Evolutionary conservation across 2,329 filamentous ascomycete genomes (phyloP), one percentile per base, ranked within the genome.

Genomic region (Nectriaceae sp.): DNA sequence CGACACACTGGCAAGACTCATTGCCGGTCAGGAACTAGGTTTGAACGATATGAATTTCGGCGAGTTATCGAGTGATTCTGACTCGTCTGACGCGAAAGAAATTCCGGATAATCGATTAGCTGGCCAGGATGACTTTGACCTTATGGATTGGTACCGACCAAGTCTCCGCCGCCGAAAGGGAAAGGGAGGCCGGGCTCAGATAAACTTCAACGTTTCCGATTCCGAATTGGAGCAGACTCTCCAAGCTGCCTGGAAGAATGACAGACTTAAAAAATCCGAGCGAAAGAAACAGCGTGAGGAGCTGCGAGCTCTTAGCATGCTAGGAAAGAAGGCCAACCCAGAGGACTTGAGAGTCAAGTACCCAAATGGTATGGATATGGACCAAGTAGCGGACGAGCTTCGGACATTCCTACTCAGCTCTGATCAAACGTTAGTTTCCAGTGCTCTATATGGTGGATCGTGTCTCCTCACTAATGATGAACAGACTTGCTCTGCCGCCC

Each of bases 141-240:
- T 95, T 38, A 93, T 94, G 86, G 89, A 96, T 61, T 90, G 88
- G 70, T 80, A 88, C 15, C 78, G 85, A 21, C 84, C 85, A 1
- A 90, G 84, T 44, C 67, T 91, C 5, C 80, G 77, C 46, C 67
- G 69, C 38, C 83, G 78, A 53, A 86, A 83, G 61, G 74, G 79
- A 55, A 90, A 88, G 66, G 83, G 82, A 37, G 75, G 77, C 13
- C 80, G 81, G 53, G 76, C 74, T 39, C 73, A 77, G 44, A 67
- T 78, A 39, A 72, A 75, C 4, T 68, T 76, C 13, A 73, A 84
- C 46, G 73, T 81, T 19, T 66, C 87, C 0, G 88, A 92, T 58
- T 82, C 81, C 1, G 88, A 92, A 44, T 66, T 90, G 1, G 82
- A 87, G 56, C 72, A 76, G 31, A 74, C 77, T 3, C 69, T 92